A percentile compares a stretch with the other conserved stretches of the same genome.
Conservation (phyloP, 2,329 filamentous ascomycete genomes). For the Colletotrichum navitas region DNA sequence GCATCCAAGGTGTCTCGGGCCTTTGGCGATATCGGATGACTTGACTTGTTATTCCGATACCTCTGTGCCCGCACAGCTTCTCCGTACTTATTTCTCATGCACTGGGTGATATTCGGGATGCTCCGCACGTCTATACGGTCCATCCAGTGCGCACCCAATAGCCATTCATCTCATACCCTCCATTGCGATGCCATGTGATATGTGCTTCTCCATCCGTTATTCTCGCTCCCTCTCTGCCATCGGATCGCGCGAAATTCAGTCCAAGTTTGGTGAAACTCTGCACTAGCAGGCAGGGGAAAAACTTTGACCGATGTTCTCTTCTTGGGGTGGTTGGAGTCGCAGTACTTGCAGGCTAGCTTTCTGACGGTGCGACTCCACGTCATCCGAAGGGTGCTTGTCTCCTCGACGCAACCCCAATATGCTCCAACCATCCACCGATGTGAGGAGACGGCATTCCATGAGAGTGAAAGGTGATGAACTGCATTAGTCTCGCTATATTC, state of each 20-base stretch:
- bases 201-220: constrained; percentile 10
- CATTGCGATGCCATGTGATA: constrained; percentile 7
- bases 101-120: background rate
- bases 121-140: constrained; percentile 4
- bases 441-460: background rate
- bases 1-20: constrained; percentile 7
- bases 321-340: constrained; percentile 12
- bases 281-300: background rate
- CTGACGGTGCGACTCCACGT: constrained; percentile 29
- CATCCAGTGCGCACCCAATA: background rate
- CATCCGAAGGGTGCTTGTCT: background rate
- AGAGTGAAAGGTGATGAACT: constrained; percentile 24
- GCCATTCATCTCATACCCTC: background rate
- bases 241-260: constrained; percentile 11
- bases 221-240: background rate
- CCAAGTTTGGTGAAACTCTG: constrained; percentile 19
- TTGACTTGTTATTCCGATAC: constrained; percentile 13
- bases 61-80: constrained; percentile 1
- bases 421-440: constrained; percentile 27
- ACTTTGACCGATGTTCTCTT: background rate
- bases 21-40: constrained; percentile 7
- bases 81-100: background rate
- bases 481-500: constrained; percentile 35
- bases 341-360: background rate
- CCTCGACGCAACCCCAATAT: constrained; percentile 19